A percentile compares a stretch with the other conserved stretches of the same genome.
Conservation (phyloP, 768 basidiomycete species). For the Lactifluus echinatus region DNA sequence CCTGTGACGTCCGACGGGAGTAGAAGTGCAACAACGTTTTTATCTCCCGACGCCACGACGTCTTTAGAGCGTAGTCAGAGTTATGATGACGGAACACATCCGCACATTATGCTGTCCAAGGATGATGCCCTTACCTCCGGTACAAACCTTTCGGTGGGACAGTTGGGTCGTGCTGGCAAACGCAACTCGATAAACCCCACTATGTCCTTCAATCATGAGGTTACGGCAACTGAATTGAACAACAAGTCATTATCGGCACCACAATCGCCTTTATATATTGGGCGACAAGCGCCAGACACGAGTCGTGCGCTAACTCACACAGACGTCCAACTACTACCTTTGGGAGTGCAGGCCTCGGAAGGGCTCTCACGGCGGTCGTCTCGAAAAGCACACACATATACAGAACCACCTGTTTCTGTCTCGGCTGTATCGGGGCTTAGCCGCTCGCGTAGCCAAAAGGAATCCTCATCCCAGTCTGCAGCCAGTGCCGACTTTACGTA, state of each 20-base stretch:
- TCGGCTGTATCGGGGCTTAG: not conserved
- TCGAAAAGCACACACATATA: not conserved
- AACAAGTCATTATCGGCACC: conserved; percentile 5
- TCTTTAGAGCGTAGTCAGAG: conserved; percentile 28
- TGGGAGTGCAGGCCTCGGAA: not conserved
- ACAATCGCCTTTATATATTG: conserved; percentile 5
- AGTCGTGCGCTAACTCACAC: not conserved
- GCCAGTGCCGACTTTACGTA: conserved; percentile 22
- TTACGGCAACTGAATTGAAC: not conserved
- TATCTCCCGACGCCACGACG: conserved; percentile 23
- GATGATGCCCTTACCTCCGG: conserved; percentile 19
- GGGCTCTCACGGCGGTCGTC: conserved; percentile 4
- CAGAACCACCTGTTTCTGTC: not conserved
- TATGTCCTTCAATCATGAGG: conserved; percentile 29
- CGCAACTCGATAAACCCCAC: conserved; percentile 51
- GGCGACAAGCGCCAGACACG: not conserved
- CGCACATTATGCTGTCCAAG: conserved; percentile 30
- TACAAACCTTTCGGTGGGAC: conserved; percentile 26
- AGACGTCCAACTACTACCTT: not conserved
- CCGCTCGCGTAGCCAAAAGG: conserved; percentile 6
- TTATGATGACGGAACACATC: conserved; percentile 37
- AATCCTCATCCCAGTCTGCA: not conserved
- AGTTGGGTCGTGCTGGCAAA: conserved; percentile 34
- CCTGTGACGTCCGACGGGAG: not conserved
- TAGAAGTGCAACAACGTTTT: conserved; percentile 12